Evolutionary conservation across 139 green algal species (phyloP).

Genomic region (Chlamydomonas sp.): DNA sequence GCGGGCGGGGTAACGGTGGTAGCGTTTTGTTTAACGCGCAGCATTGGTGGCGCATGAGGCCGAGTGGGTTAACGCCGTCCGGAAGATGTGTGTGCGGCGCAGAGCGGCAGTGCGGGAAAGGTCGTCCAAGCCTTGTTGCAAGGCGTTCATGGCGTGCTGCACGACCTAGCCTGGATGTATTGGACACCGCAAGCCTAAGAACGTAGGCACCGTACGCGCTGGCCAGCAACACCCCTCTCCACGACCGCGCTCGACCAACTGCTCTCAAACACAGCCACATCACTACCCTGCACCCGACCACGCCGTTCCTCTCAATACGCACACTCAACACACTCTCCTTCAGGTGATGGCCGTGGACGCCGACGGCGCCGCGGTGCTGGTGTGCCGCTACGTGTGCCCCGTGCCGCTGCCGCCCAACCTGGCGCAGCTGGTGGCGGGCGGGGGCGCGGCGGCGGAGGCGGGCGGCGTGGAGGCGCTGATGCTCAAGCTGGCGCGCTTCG

Average conservation of each 20-base stretch:
- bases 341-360: constrained; percentile 57
- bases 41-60: background rate
- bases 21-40: background rate
- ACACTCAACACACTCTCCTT: background rate
- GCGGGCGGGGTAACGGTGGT: background rate
- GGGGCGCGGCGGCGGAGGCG: constrained; percentile 10
- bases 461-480: constrained; percentile 49
- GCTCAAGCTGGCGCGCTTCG: constrained; percentile 59
- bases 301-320: background rate
- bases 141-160: no score
- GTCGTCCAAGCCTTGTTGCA: no score
- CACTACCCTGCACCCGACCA: no score
- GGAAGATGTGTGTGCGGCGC: no score
- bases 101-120: no score
- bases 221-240: no score
- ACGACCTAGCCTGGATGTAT: no score
- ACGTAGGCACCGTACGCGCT: no score
- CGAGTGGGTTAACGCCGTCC: no score
- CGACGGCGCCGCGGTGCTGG: constrained; percentile 55
- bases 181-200: no score
- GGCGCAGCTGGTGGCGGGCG: background rate
- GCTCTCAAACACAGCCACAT: no score
- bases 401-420: constrained; percentile 52
- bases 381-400: constrained; percentile 59
- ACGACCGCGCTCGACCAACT: no score